Base-by-base conservation (phyloP, 164 flowering plant species). In the Malania oleifera region DNA sequence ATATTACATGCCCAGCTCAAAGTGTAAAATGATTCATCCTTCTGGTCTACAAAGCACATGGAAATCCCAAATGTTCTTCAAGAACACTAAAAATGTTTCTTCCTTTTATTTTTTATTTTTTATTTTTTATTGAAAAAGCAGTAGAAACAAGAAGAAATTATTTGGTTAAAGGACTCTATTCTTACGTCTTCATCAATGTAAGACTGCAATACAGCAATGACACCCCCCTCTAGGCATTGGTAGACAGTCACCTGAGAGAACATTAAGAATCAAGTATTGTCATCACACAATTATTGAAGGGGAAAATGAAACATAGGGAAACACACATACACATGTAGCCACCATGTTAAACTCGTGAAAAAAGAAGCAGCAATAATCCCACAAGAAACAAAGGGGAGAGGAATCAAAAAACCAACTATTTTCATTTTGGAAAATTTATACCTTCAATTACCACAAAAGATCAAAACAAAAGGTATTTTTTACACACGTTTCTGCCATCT, bases 21-120 rank as follows among this genome's bases (percentile, higher is more conserved):
- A 41, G 99, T 93, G 71, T 90, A 93, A 66, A 93, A 93, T 1
- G 96, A 88, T 70, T 93, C 99, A 44, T 93, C 99, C 84, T 93
- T 90, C 97, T 92, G 92, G 77, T 78, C 76, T 67, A 86, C 54
- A 76, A 53, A 69, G 47, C 52, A 82, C 59, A 72, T 67, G 63
- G 57, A 73, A 70, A 58, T 28, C 47, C 62, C 63, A 58, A 28
- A 54, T 14, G 23, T 29, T 43, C 22, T 46, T 59, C 20, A 62
- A 38, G 28, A 41, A 66, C 44, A 5, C 5, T 24, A 50, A 50
- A 3, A 19, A 11, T 1, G 14, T 9, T 19, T 9, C 8, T 11
- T 24, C 9, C 23, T 11, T 47, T 2, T 47, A 47, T 8, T 2
- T 9, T 6, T 3, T 12, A 1, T 7, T 38, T 7, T 38, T 38